Evolutionary conservation across 768 basidiomycete species (phyloP).

Genomic region (Russula lepida): DNA sequence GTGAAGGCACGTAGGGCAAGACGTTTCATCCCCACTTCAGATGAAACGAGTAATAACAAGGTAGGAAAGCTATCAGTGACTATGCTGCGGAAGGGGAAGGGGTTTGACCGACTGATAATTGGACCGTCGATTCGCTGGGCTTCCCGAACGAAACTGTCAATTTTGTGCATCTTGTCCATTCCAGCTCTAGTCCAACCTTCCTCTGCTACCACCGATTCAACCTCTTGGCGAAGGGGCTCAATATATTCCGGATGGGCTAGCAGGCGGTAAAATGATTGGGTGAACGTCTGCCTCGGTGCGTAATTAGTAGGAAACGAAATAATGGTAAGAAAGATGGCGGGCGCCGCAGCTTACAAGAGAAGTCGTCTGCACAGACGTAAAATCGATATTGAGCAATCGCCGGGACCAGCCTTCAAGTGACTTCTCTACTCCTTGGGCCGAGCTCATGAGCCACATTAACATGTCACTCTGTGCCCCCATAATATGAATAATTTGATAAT

Average conservation of each 20-base stretch:
- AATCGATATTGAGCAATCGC: constrained; percentile 32
- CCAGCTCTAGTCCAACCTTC: constrained; percentile 27
- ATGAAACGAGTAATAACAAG: neutral
- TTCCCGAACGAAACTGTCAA: constrained; percentile 33
- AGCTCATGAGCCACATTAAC: constrained; percentile 35
- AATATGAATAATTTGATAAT: neutral
- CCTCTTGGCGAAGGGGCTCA: constrained; percentile 23
- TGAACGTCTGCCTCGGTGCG: neutral
- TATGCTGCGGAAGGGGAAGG: neutral
- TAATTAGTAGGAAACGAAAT: neutral
- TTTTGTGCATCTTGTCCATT: constrained; percentile 27
- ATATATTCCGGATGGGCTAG: constrained; percentile 23
- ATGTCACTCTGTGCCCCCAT: constrained; percentile 29
- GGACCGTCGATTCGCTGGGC: constrained; percentile 24
- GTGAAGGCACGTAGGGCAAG: constrained; percentile 27
- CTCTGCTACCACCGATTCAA: constrained; percentile 17
- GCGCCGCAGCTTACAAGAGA: constrained; percentile 24
- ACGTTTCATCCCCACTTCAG: constrained; percentile 21
- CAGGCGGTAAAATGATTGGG: constrained; percentile 20
- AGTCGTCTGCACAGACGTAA: constrained; percentile 30
- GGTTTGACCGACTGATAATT: neutral
- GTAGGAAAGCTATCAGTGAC: neutral
- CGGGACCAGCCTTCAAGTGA: constrained; percentile 24
- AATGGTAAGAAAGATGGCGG: no score
- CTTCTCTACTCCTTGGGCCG: constrained; percentile 26